These are phyloP conservation scores for Daedalea quercina DNA, from an alignment of 768 basidiomycete genomes.

Conservation along the genomic window DNA sequence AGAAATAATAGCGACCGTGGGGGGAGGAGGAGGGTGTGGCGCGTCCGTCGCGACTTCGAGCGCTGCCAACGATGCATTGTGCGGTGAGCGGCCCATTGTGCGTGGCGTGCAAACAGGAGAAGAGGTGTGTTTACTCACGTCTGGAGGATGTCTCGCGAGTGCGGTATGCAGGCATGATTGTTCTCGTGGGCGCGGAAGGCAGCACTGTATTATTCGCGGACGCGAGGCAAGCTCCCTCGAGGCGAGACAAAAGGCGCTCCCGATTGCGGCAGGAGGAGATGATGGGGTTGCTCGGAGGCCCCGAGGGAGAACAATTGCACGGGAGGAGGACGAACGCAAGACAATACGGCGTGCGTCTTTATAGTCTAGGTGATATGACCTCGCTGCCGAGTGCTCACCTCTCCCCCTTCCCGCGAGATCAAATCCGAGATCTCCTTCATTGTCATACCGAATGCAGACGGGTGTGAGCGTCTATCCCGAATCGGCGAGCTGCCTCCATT, in stretches of 20 bases:
- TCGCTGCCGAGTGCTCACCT: slow-evolving; percentile 18
- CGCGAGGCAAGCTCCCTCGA: slow-evolving; percentile 20
- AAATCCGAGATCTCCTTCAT: slow-evolving; percentile 17
- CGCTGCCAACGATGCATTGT: slow-evolving; percentile 35
- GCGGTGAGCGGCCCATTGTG: slow-evolving; percentile 1
- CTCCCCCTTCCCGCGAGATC: slow-evolving; percentile 16
- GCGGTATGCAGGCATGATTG: slow-evolving; percentile 74
- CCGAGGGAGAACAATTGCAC: slow-evolving; percentile 57
- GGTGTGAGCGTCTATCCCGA: slow-evolving; percentile 18
- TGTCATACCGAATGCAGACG: slow-evolving; percentile 13
- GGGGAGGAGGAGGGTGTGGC: slow-evolving; percentile 46
- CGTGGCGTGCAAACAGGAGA: not conserved
- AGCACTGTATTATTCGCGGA: slow-evolving; percentile 22
- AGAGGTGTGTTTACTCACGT: slow-evolving; percentile 27
- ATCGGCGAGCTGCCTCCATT: slow-evolving; percentile 18
- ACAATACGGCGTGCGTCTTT: slow-evolving; percentile 26
- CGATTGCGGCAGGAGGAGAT: slow-evolving; percentile 34
- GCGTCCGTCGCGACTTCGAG: slow-evolving; percentile 73
- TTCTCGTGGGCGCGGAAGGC: slow-evolving; percentile 23
- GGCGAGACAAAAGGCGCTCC: slow-evolving; percentile 29
- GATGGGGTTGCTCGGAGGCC: slow-evolving; percentile 45
- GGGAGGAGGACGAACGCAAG: slow-evolving; percentile 44
- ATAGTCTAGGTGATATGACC: slow-evolving; percentile 22
- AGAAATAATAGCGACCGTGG: slow-evolving; percentile 50
- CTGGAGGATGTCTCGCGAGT: slow-evolving; percentile 66